Evolutionary conservation across 371 early-diverging fungal genomes (phyloP).

Genomic region (Mucor saturninus): DNA sequence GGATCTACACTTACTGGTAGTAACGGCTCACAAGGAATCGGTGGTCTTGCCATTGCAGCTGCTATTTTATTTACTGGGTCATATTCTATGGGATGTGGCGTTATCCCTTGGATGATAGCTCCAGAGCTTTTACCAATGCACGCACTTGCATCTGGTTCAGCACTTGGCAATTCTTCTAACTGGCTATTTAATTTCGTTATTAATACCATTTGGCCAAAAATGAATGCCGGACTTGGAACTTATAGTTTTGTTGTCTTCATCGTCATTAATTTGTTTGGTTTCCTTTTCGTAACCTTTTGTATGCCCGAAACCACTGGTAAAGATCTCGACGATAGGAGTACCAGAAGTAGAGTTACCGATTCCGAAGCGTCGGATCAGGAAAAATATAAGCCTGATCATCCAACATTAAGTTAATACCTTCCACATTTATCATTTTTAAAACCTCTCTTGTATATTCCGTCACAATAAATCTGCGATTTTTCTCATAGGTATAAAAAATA

Average conservation of each 20-base stretch:
- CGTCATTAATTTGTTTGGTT: conserved; percentile 49
- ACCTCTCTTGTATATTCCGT: too few relatives aligned
- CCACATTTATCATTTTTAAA: too few relatives aligned
- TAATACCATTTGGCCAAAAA: conserved; percentile 49
- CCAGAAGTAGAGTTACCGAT: conserved; percentile 13
- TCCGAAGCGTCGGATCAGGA: conserved; percentile 2
- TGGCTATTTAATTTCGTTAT: conserved; percentile 53
- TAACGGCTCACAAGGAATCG: conserved; percentile 24
- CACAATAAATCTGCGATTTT: too few relatives aligned
- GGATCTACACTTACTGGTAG: conserved; percentile 28
- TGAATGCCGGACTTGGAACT: conserved; percentile 34
- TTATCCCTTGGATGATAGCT: conserved; percentile 57
- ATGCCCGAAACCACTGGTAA: conserved; percentile 53
- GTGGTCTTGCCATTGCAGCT: conserved; percentile 42
- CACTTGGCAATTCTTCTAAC: conserved; percentile 48
- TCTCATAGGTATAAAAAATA: too few relatives aligned
- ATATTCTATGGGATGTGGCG: conserved; percentile 55
- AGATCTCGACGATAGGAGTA: conserved; percentile 35
- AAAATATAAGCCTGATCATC: background rate
- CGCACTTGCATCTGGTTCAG: conserved; percentile 50
- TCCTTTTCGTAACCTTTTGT: conserved; percentile 43
- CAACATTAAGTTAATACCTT: too few relatives aligned
- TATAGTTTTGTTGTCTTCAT: conserved; percentile 49
- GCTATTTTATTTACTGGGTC: conserved; percentile 46
- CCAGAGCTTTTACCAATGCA: conserved; percentile 52